Base-by-base conservation (phyloP, 345 rosid species). In the Pseudoturritis turrita region DNA sequence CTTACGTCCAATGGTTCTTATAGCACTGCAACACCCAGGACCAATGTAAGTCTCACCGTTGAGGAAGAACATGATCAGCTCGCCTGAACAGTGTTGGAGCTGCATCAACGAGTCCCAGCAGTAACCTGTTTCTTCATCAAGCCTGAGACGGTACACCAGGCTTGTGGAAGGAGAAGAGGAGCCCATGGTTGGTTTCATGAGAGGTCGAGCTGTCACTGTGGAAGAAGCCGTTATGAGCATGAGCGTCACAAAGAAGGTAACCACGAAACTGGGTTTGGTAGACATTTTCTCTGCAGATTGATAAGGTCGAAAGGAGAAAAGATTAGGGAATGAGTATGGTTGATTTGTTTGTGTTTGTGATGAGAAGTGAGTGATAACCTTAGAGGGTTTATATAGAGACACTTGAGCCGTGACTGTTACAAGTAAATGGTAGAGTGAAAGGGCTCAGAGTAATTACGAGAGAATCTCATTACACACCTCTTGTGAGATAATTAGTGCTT, bases 101-200 rank as follows among this genome's bases (percentile, higher is more conserved):
- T 86, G 83, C 52, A 85, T 70, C 78, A 89, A 26, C 15, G 96
- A 87, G 60, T 80, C 92, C 96, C 96, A 89, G 63, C 96, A 92
- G 55, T 69, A 70, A 0, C 84, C 11, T 6, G 91, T 73, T 33
- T 79, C 86, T 8, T 78, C 82, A 12, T 81, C 82, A 47, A 87
- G 56, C 43, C 77, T 85, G 54, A 84, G 68, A 10, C 90, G 60
- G 23, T 80, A 55, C 22, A 11, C 29, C 4, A 76, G 80, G 72
- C 80, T 76, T 39, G 71, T 22, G 73, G 69, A 39, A 40, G 79
- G 61, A 46, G 76, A 64, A 41, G 76, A 22, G 0, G 62, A 40
- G 15, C 7, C 55, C 47, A 37, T 6, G 11, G 65, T 13, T 61
- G 65, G 67, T 63, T 76, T 76, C 76, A 43, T 37, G 67, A 76